phyloP scores from a whole-genome alignment of 148 eudicot genomes.

The Camellia sinensis region DNA sequence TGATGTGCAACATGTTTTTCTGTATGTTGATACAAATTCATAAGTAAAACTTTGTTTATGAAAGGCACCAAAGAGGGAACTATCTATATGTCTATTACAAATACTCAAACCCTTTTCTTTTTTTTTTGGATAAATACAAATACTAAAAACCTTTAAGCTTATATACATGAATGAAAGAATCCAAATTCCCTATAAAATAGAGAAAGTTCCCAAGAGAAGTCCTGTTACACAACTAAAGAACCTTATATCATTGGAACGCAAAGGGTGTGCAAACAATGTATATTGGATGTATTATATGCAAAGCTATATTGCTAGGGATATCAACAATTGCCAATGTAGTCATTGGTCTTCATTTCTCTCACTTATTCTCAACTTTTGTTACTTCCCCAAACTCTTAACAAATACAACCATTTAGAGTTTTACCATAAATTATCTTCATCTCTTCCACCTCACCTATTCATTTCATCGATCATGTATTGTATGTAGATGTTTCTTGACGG shows the following conservation, averaged over 20 bases:
- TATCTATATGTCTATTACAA: neutral
- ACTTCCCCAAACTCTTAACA: neutral
- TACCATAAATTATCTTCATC: conserved; percentile 3
- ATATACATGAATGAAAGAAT: neutral
- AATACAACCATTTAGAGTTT: neutral
- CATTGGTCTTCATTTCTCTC: neutral
- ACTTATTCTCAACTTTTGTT: neutral
- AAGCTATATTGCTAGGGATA: neutral
- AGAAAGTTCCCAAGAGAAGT: neutral
- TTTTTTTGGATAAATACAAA: neutral
- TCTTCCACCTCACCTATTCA: neutral
- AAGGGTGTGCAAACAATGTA: neutral
- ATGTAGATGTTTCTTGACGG: neutral
- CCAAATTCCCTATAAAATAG: neutral
- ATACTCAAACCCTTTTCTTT: neutral
- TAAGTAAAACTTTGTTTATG: neutral
- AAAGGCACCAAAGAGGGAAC: neutral
- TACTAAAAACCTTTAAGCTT: neutral
- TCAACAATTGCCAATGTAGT: neutral
- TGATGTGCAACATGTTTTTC: neutral
- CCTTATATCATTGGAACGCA: neutral
- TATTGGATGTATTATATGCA: neutral
- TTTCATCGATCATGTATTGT: conserved; percentile 10
- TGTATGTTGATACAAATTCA: neutral
- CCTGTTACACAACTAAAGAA: neutral